Percentiles rank a stretch among this genome's conserved stretches.
These are phyloP conservation scores for Colletotrichum melonis DNA, from an alignment of 2,329 filamentous ascomycete genomes.

Conservation along the genomic window DNA sequence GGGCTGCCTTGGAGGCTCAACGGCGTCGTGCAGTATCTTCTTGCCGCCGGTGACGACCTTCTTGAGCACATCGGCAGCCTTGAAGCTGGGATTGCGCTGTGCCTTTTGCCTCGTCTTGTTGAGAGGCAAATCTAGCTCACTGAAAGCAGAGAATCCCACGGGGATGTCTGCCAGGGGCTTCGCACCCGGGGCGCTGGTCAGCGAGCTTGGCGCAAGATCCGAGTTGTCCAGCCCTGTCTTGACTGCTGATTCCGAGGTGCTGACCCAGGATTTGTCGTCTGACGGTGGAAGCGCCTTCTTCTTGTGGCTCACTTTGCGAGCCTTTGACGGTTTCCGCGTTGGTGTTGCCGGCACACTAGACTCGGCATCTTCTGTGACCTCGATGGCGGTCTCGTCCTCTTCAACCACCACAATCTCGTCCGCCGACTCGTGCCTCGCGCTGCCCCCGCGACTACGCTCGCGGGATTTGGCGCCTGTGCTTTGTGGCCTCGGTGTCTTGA, in stretches of 20 bases:
- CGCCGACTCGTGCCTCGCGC: conserved; percentile 39
- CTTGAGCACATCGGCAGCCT: conserved; percentile 70
- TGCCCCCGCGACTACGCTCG: conserved; percentile 38
- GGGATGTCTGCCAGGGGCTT: conserved; percentile 72
- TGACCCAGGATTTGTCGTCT: conserved; percentile 44
- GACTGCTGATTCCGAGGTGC: conserved; percentile 40
- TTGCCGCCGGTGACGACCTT: conserved; percentile 73
- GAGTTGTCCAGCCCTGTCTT: conserved; percentile 40
- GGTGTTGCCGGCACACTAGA: conserved; percentile 51
- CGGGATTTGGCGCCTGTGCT: conserved; percentile 40
- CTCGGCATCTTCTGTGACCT: conserved; percentile 50
- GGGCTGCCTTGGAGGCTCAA: conserved; percentile 64
- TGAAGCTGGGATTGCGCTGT: conserved; percentile 68
- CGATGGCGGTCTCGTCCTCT: conserved; percentile 40
- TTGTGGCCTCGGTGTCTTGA: conserved; percentile 33
- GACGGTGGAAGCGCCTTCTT: conserved; percentile 21
- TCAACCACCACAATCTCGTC: conserved; percentile 44
- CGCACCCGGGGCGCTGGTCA: conserved; percentile 43
- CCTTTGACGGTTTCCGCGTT: conserved; percentile 39
- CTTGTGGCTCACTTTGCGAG: conserved; percentile 26
- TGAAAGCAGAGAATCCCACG: conserved; percentile 75
- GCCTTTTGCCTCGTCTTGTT: conserved; percentile 56
- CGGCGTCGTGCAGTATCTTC: conserved; percentile 72
- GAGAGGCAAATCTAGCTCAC: conserved; percentile 68
- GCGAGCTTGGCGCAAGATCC: conserved; percentile 52